Percentiles rank a stretch among this genome's conserved stretches.
These are phyloP conservation scores for Scheffersomyces lignicola DNA, from an alignment of 1,139 yeast species.

Conservation along the genomic window DNA sequence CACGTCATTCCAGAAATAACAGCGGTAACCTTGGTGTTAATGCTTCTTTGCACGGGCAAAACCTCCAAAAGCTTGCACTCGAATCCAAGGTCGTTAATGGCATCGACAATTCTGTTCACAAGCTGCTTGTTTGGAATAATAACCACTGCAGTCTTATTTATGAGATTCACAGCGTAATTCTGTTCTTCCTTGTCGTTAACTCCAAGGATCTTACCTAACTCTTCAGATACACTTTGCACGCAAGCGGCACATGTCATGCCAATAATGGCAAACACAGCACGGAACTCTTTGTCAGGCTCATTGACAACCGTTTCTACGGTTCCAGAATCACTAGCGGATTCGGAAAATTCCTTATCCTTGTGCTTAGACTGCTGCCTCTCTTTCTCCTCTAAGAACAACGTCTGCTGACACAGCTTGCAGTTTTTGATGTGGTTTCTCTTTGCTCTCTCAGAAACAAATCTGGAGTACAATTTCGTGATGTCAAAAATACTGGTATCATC, in stretches of 20 bases:
- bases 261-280: slow-evolving; percentile 56
- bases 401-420: slow-evolving; percentile 33
- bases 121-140: slow-evolving; percentile 52
- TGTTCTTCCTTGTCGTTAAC: slow-evolving; percentile 19
- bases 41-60: slow-evolving; percentile 53
- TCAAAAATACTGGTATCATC: slow-evolving; percentile 14
- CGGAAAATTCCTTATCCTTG: neutral
- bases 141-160: slow-evolving; percentile 45
- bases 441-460: slow-evolving; percentile 8
- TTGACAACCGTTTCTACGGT: slow-evolving; percentile 31
- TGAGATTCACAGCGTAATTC: slow-evolving; percentile 40
- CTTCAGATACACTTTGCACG: slow-evolving; percentile 44
- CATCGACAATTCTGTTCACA: slow-evolving; percentile 48
- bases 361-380: slow-evolving; percentile 5
- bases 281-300: slow-evolving; percentile 25
- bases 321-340: slow-evolving; percentile 11
- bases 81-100: slow-evolving; percentile 57
- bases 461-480: slow-evolving; percentile 13
- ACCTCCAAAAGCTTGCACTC: slow-evolving; percentile 59
- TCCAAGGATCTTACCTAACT: slow-evolving; percentile 35
- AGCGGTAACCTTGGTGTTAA: slow-evolving; percentile 54
- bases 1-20: slow-evolving; percentile 75
- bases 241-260: slow-evolving; percentile 74
- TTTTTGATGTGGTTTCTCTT: slow-evolving; percentile 27
- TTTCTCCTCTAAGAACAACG: slow-evolving; percentile 16